These are phyloP conservation scores for Phaffomyces thermotolerans DNA, from an alignment of 805 yeast genomes.

Conservation along the genomic window DNA sequence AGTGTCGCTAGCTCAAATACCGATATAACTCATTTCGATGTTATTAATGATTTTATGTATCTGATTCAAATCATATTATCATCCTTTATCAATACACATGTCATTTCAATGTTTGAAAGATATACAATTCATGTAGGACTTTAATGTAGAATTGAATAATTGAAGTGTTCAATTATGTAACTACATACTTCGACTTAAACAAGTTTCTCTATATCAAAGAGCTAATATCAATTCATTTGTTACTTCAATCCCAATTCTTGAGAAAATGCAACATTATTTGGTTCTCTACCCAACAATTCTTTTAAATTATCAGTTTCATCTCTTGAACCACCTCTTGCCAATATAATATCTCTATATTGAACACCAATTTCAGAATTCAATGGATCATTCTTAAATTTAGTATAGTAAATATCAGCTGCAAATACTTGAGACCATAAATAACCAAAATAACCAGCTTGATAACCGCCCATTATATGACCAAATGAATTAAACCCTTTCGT, in stretches of 20 bases:
- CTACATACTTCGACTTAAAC: too few relatives aligned
- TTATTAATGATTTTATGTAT: too few relatives aligned
- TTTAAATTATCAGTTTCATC: conserved; percentile 60
- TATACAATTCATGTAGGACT: too few relatives aligned
- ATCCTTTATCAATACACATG: too few relatives aligned
- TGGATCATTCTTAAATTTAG: conserved; percentile 62
- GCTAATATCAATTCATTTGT: too few relatives aligned
- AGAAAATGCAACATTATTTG: conserved; percentile 66
- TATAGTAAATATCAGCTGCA: conserved; percentile 75
- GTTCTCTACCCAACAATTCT: conserved; percentile 69
- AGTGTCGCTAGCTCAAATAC: too few relatives aligned
- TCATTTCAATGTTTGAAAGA: too few relatives aligned
- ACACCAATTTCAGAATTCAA: conserved; percentile 55
- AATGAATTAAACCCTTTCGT: conserved; percentile 72
- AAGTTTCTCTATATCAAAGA: too few relatives aligned
- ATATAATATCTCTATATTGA: conserved; percentile 60
- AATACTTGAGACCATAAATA: conserved; percentile 81
- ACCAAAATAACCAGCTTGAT: conserved; percentile 83
- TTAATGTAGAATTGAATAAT: too few relatives aligned
- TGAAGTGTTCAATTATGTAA: too few relatives aligned
- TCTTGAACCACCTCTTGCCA: conserved; percentile 65
- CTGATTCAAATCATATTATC: too few relatives aligned
- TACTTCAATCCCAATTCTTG: conserved; percentile 52
- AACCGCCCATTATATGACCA: conserved; percentile 73
- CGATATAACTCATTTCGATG: too few relatives aligned